Base-by-base conservation (phyloP, 306 rosid genomes). In the Castanospermum australe region DNA sequence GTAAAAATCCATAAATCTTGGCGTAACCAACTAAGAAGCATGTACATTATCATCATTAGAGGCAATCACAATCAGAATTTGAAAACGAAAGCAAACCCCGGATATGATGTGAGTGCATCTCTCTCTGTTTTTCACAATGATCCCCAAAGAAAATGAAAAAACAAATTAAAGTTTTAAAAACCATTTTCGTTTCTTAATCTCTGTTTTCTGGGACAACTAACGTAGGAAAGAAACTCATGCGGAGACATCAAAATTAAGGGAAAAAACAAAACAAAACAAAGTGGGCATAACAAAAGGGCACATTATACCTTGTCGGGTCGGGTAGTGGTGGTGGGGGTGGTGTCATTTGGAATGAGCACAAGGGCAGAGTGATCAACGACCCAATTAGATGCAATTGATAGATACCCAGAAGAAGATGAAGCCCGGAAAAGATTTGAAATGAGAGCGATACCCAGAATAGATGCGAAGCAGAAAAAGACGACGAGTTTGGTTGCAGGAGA, bases 391-490 rank as follows among this genome's bases (percentile, higher is more conserved):
- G 96, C 71, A 68, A 80, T 5, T 9, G 89, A 66, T 6, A 79
- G 8, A 45, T 61, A 67, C 0, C 75, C 28, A 10, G 92, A 79
- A 33, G 85, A 84, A 35, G 90, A 80, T 0, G 95, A 92, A 38
- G 92, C 76, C 87, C 92, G 88, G 6, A 91, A 84, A 72, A 88
- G 21, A 83, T 85, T 81, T 2, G 84, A 88, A 51, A 88, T 8
- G 77, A 94, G 51, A 48, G 82, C 84, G n/a, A 55, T 60, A 39
- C 79, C 89, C 2, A 94, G 60, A 70, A 94, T 81, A 6, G 35
- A 64, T 0, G 77, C 71, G 68, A 85, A 77, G 32, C 79, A 85
- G 73, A 85, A 20, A 24, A 89, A 45, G 78, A 88, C 13, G 20
- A 79, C 73, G 9, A 88, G 20, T 71, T 79, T 82, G 17, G 89